Evolutionary conservation across 2,329 filamentous ascomycete genomes (phyloP), one percentile per base, ranked within the genome.

Genomic region (Aaosphaeria pasadenensis): DNA sequence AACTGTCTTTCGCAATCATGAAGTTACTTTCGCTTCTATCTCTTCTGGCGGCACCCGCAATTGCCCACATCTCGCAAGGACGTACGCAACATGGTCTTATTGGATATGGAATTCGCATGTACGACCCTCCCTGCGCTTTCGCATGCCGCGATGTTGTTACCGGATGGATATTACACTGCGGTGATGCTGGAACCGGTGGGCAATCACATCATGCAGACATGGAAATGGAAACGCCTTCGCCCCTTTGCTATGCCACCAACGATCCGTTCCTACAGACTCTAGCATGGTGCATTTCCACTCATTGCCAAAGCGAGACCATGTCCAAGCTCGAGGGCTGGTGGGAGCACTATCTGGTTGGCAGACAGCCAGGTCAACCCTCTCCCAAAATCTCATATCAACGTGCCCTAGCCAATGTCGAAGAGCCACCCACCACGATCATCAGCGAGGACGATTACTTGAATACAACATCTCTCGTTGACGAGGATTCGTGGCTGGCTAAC

Each of bases 371-470:
- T 5, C 44, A 46, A 39, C 43, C 46, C 5, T 13, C 43, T 6
- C 60, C 60, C 0, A 59, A 61, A 36, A 51, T 49, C 52, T 56
- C 55, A 2, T 62, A 61, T 42, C 47, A 49, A 40, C 45, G 54
- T 17, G 52, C 59, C 3, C 39, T 61, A 35, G 47, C 41, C 7
- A 47, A 52, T 5, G 51, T 59, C 42, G 43, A 38, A 5, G 40
- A 45, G 7, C 33, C 49, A 6, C 53, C 53, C 13, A 49, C 44
- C 2, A 28, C 11, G 9, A 44, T 49, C 6, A 9, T 55, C 11
- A 49, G 44, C 6, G 38, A 46, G 11, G 50, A 51, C 9, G 49
- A 50, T n/a, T 36, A 45, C 11, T 42, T 62, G 30, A 54, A 58
- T 33, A 42, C 44, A 7, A 61, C 59, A 4, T 43, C 44, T 17